Evolutionary conservation across 73 alveolate species (phyloP), one percentile per base, ranked within the genome.

Genomic region (Effrenium voratum): DNA sequence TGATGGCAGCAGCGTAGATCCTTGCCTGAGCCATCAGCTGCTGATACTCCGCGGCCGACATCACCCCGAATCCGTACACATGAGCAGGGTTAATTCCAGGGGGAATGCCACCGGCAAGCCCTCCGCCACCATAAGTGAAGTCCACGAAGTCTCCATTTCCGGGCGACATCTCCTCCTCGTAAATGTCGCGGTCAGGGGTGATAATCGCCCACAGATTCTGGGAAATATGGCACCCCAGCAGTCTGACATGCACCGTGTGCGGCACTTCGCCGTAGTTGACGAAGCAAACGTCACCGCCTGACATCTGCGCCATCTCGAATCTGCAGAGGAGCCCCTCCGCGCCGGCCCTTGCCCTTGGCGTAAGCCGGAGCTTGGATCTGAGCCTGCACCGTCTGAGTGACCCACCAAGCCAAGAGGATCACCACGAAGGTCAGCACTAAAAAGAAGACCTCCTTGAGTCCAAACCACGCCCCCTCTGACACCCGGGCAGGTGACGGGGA

Each of bases 251-350:
- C 1, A 85, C 30, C 10, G 0, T 19, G 5, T 5, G 63, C 2
- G 95, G 94, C 2, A 85, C 50, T 30, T 85, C 94, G 3, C 94
- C 94, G 32, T 85, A 85, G 10, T 55, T n/a, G 0, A 85, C 82
- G 66, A 47, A 85, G 15, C 46, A 34, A 0, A 85, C 55, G 50
- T 85, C 94, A 1, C 94, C 94, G 16, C 8, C 66, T 12, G 28
- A 0, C 38, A 85, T 55, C 60, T 3, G 5, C 4, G 43, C 44
- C 45, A 26, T 77, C 88, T 2, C 13, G 63, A 28, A 77, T 1
- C 30, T 45, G 88, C 43, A 77, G 66, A 0, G 88, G 88, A 3
- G 44, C 60, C 30, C 88, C 88, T 8, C 22, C 44, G 10, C 16
- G 66, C 88, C 49, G 45, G 41, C 0, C 91, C 91, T 40, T 80